Conservation (phyloP, 2,329 filamentous ascomycete genomes). For the Diaporthe sp. region DNA sequence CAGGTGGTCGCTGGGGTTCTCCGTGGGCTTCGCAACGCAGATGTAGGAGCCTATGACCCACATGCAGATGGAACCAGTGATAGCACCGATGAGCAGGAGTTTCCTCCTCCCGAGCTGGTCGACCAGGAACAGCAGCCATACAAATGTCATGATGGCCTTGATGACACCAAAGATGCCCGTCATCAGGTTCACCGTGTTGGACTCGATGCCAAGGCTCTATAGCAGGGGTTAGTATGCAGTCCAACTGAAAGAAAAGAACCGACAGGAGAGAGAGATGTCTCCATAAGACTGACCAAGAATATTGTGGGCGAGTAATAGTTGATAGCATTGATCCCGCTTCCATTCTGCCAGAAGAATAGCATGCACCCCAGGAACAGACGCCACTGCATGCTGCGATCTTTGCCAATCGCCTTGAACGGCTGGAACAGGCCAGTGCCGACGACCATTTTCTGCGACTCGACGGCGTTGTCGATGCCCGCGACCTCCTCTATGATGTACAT, state of each 20-base stretch:
- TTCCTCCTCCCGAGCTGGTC: conserved; percentile 69
- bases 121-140: conserved; percentile 79
- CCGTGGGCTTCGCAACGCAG: conserved; percentile 59
- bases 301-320: conserved; percentile 82
- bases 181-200: conserved; percentile 64
- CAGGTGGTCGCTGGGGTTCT: conserved; percentile 49
- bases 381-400: conserved; percentile 72
- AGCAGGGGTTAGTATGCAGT: background rate
- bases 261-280: background rate
- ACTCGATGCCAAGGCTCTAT: conserved; percentile 63
- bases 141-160: conserved; percentile 76
- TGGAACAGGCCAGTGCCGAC: conserved; percentile 83
- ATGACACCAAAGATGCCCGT: conserved; percentile 85
- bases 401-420: conserved; percentile 71
- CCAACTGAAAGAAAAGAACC: background rate
- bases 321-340: conserved; percentile 81
- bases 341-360: conserved; percentile 88
- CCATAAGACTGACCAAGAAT: conserved; percentile 57
- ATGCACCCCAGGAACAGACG: conserved; percentile 81
- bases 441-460: conserved; percentile 73
- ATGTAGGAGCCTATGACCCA: conserved; percentile 76
- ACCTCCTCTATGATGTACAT: conserved; percentile 83
- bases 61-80: conserved; percentile 72
- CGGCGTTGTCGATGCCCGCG: conserved; percentile 76
- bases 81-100: conserved; percentile 76